Conservation (phyloP, 1,139 yeast genomes). For the Diutina neorugosa region DNA sequence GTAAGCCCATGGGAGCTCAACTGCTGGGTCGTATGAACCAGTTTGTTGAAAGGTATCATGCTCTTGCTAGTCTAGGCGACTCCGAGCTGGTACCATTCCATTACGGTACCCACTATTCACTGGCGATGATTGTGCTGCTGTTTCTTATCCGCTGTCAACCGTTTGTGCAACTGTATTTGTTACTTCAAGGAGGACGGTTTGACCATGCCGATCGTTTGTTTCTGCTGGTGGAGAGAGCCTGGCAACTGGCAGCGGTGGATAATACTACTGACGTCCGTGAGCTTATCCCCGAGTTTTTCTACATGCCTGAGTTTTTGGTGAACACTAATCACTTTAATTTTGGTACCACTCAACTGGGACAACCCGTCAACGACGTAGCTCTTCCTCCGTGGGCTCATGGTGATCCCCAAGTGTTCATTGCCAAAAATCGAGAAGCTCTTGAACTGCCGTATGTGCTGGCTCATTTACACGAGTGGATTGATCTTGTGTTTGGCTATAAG, state of each 20-base stretch:
- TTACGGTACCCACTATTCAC: slow-evolving; percentile 85
- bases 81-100: slow-evolving; percentile 63
- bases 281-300: slow-evolving; percentile 73
- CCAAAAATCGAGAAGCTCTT: slow-evolving; percentile 66
- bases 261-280: slow-evolving; percentile 82
- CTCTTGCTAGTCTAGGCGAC: slow-evolving; percentile 41
- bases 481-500: slow-evolving; percentile 65
- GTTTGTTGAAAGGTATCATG: slow-evolving; percentile 60
- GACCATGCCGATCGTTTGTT: slow-evolving; percentile 81
- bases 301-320: slow-evolving; percentile 59
- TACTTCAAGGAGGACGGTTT: slow-evolving; percentile 76
- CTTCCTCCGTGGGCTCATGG: slow-evolving; percentile 77
- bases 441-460: slow-evolving; percentile 73
- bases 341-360: slow-evolving; percentile 57
- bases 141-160: slow-evolving; percentile 67
- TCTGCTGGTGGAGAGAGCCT: slow-evolving; percentile 58
- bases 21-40: slow-evolving; percentile 41
- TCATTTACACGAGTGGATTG: slow-evolving; percentile 72
- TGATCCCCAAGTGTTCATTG: slow-evolving; percentile 60
- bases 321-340: slow-evolving; percentile 57
- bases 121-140: slow-evolving; percentile 84
- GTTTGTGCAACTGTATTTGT: slow-evolving; percentile 61
- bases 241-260: slow-evolving; percentile 68
- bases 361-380: slow-evolving; percentile 42
- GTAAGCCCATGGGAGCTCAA: slow-evolving; percentile 90